Evolutionary conservation across 1,284 basidiomycete genomes (phyloP).

Genomic region (Porogramme epimiltina): DNA sequence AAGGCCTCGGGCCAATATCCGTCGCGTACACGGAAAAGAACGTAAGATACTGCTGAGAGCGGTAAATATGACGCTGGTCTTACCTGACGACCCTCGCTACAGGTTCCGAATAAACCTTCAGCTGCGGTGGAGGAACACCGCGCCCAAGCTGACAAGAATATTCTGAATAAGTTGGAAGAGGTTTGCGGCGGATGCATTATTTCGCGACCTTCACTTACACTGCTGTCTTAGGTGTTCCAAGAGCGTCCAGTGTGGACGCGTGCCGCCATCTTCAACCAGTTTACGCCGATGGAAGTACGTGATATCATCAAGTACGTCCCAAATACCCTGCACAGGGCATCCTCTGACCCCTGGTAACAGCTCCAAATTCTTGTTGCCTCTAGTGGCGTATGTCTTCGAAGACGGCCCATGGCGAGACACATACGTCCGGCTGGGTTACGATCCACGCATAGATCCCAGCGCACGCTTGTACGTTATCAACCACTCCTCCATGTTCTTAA

Average conservation of each 20-base stretch:
- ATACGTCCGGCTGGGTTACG: constrained; percentile 86
- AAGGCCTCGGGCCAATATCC: constrained; percentile 71
- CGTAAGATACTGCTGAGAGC: constrained; percentile 36
- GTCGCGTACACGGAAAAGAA: constrained; percentile 67
- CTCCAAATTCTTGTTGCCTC: constrained; percentile 70
- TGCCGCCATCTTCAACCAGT: constrained; percentile 81
- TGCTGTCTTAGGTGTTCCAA: constrained; percentile 52
- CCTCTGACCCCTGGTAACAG: constrained; percentile 36
- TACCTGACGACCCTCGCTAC: neutral
- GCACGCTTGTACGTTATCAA: constrained; percentile 68
- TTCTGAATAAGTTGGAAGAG: constrained; percentile 61
- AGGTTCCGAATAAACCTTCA: constrained; percentile 73
- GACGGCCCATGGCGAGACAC: constrained; percentile 96
- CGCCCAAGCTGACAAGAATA: constrained; percentile 55
- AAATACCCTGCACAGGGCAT: neutral
- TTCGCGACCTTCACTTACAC: neutral
- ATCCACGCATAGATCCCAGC: constrained; percentile 74
- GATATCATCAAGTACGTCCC: constrained; percentile 70
- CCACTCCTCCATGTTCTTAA: constrained; percentile 7
- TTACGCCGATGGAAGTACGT: constrained; percentile 66
- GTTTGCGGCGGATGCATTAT: too few relatives aligned
- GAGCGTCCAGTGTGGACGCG: constrained; percentile 90
- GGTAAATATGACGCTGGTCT: too few relatives aligned
- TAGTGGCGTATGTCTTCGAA: constrained; percentile 85
- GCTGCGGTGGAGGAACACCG: constrained; percentile 57